These are phyloP conservation scores for Magnolia changhungtana DNA, from an alignment of 164 flowering plant genomes.

Conservation along the genomic window DNA sequence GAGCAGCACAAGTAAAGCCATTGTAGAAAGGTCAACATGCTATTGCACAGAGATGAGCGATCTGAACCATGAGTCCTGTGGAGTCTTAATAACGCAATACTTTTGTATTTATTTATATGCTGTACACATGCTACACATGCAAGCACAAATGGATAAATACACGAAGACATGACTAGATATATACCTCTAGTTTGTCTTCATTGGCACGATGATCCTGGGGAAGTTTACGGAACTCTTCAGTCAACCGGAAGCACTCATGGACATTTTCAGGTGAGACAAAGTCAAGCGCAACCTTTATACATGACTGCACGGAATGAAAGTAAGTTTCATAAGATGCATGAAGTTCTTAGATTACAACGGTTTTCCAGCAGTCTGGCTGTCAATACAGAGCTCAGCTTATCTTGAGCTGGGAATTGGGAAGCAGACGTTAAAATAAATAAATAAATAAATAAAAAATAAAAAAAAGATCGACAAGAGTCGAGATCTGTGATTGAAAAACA, in stretches of 20 bases:
- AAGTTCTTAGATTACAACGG: neutral
- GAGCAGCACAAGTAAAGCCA: neutral
- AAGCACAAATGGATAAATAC: neutral
- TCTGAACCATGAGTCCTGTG: no score
- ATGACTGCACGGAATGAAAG: conserved; percentile 17
- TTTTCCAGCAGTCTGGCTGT: neutral
- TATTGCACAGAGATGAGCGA: no score
- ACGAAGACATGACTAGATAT: neutral
- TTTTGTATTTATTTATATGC: neutral
- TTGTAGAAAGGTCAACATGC: no score
- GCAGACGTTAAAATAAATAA: no score
- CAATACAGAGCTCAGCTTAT: no score
- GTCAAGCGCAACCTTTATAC: conserved; percentile 30
- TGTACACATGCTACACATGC: neutral
- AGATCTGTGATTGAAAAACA: neutral
- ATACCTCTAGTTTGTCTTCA: conserved; percentile 29
- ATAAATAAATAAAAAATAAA: no score
- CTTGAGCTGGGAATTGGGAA: no score
- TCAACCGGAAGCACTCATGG: conserved; percentile 22
- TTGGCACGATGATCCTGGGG: conserved; percentile 23
- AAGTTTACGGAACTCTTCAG: conserved; percentile 27
- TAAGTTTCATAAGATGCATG: neutral
- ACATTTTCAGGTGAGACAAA: conserved; percentile 33
- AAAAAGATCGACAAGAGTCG: neutral
- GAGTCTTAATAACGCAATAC: neutral